Base-by-base conservation (phyloP, 2,329 filamentous ascomycete species). In the Fusarium irregulare region DNA sequence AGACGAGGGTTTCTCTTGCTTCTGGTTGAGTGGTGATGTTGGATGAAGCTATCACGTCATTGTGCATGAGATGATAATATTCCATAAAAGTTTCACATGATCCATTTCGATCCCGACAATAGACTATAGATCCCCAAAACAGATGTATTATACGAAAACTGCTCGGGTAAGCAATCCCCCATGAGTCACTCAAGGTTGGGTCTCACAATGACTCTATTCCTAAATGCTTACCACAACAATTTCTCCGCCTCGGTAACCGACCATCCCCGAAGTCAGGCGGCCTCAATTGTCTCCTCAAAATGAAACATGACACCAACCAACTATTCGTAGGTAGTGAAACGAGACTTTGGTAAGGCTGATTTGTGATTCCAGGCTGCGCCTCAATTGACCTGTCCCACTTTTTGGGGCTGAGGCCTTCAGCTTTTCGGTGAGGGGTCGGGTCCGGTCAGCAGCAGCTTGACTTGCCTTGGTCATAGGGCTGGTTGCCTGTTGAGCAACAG, bases 1-100 rank as follows among this genome's bases (percentile, higher is more conserved):
- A 40, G 30, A 73, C 67, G 3, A 69, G 74, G 1, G 40, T 76
- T 1, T 70, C 74, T 21, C 68, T 76, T 28, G 74, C 74, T 14
- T 76, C 74, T 4, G 74, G 74, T 5, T 70, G 32, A 37, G 9
- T 18, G 32, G 8, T 34, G 32, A 34, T 10, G 32, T 18, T 18
- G 32, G 32, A 18, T 18, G 16, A 37, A 18, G 34, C 10, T 4
- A n/a, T 7, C 18, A 37, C 34, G 34, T 37, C 34, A 37, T 37
- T 2, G 16, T 37, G 18, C 21, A 23, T 23, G 4, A 23, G 21
- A 23, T 23, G 4, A 23, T 23, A 23, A 5, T 23, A 23, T 37
- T 37, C 34, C 34, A 37, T 37, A 37, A 12, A 12, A n/a, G 3
- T n/a, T 6, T 6, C 34, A 37, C 34, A n/a, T 37, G 32, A 34